phyloP scores from a whole-genome alignment of 768 basidiomycete genomes.

The Boletus rex-veris region DNA sequence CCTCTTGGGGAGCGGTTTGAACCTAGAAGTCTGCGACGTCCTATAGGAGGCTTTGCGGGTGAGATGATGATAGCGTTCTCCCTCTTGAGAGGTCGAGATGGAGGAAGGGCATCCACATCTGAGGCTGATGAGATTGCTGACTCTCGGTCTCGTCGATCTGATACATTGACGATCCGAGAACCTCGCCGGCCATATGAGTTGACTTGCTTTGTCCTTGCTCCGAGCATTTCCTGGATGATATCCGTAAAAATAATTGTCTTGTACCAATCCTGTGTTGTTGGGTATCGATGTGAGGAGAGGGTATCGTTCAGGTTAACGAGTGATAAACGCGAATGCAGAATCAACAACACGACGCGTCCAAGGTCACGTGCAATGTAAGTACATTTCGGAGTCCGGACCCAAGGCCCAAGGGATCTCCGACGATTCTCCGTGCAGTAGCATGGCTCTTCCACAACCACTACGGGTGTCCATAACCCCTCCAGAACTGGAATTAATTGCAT shows the following conservation, averaged over 20 bases:
- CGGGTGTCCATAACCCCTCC: constrained; percentile 72
- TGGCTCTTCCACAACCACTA: constrained; percentile 77
- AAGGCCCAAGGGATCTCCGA: too few species aligned
- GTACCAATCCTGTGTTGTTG: not conserved
- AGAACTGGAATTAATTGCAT: constrained; percentile 87
- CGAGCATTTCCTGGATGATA: constrained; percentile 43
- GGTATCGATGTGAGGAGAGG: not conserved
- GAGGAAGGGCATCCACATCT: constrained; percentile 34
- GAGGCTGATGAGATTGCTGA: constrained; percentile 31
- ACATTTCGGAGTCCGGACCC: too few species aligned
- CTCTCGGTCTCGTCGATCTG: constrained; percentile 30
- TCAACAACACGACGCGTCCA: constrained; percentile 5
- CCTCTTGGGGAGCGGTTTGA: constrained; percentile 15
- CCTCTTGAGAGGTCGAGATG: constrained; percentile 8
- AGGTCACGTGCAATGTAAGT: constrained; percentile 20
- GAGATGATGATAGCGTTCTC: constrained; percentile 28
- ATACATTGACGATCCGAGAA: constrained; percentile 54
- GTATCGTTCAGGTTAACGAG: constrained; percentile 5
- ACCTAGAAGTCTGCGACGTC: constrained; percentile 12
- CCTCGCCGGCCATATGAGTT: constrained; percentile 62
- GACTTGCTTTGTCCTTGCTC: constrained; percentile 61
- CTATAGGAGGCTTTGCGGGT: constrained; percentile 12
- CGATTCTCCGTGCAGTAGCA: not conserved
- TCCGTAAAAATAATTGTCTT: not conserved
- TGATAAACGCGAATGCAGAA: not conserved